Conservation (phyloP, 257 asterid species). For the Petunia axillaris region DNA sequence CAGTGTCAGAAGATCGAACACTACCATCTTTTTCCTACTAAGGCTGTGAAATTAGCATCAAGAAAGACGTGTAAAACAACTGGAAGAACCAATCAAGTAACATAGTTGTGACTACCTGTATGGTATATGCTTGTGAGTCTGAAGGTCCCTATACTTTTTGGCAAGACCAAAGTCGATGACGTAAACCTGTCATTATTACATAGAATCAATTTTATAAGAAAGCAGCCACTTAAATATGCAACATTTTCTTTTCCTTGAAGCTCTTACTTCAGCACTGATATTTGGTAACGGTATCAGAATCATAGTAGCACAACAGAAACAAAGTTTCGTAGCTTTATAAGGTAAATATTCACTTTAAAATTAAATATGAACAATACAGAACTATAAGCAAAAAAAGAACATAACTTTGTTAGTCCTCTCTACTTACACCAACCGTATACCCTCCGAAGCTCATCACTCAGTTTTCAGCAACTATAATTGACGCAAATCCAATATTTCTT, state of each 20-base stretch:
- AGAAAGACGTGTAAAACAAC: not conserved
- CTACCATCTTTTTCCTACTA: not conserved
- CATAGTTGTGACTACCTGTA: constrained; percentile 35
- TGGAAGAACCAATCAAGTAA: constrained; percentile 10
- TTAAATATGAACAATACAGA: not conserved
- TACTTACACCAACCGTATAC: not conserved
- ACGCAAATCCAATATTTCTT: no score
- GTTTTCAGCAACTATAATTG: no score
- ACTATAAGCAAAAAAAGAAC: not conserved
- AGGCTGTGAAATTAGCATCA: not conserved
- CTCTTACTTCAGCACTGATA: not conserved
- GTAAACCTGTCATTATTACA: constrained; percentile 41
- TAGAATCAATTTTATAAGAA: not conserved
- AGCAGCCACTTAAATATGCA: not conserved
- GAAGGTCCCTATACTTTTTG: constrained; percentile 48
- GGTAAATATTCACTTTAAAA: not conserved
- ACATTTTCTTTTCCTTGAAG: constrained; percentile 6
- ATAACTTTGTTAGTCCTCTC: not conserved
- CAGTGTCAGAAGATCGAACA: not conserved
- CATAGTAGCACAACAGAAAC: not conserved
- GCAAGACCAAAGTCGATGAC: constrained; percentile 48
- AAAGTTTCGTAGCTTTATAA: not conserved
- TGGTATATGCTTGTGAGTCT: constrained; percentile 52
- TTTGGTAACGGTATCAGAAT: not conserved
- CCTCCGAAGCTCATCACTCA: no score